Evolutionary conservation across 225 moss, liverwort and hornwort genomes (phyloP).

Genomic region (Takakia lepidozioides): DNA sequence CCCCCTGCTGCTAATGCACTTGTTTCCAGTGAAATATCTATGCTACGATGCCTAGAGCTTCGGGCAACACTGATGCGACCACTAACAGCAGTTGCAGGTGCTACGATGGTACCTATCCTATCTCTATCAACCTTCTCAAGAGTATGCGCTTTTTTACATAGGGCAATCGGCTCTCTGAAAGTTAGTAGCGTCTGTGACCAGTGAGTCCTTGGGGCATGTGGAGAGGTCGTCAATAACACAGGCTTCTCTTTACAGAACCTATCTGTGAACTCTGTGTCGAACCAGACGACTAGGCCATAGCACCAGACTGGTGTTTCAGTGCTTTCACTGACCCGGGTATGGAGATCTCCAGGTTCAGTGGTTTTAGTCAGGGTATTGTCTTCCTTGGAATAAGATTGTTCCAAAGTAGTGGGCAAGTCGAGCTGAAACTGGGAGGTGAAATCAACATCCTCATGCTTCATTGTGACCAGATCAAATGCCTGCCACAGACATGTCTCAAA

Average conservation of each 20-base stretch:
- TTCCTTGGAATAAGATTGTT: too few relatives aligned
- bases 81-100: conserved; percentile 44
- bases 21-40: conserved; percentile 72
- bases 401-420: conserved; percentile 26
- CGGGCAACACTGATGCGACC: conserved; percentile 86
- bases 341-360: too few relatives aligned
- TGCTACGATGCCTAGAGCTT: conserved; percentile 77
- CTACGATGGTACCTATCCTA: conserved; percentile 37
- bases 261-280: conserved; percentile 73
- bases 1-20: conserved; percentile 43
- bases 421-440: conserved; percentile 62
- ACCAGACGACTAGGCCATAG: conserved; percentile 87
- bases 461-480: conserved; percentile 82
- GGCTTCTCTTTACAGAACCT: conserved; percentile 82
- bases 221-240: conserved; percentile 66
- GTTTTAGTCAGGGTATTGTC: too few relatives aligned
- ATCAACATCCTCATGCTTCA: conserved; percentile 82
- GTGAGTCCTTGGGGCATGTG: conserved; percentile 63
- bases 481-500: conserved; percentile 12
- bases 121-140: conserved; percentile 30
- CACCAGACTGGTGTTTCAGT: conserved; percentile 39
- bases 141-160: conserved; percentile 23
- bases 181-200: conserved; percentile 94
- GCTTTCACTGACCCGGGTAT: too few relatives aligned
- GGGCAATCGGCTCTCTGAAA: conserved; percentile 69